These are phyloP conservation scores for Leishmania mexicana DNA, from an alignment of 208 protist species.

Conservation along the genomic window DNA sequence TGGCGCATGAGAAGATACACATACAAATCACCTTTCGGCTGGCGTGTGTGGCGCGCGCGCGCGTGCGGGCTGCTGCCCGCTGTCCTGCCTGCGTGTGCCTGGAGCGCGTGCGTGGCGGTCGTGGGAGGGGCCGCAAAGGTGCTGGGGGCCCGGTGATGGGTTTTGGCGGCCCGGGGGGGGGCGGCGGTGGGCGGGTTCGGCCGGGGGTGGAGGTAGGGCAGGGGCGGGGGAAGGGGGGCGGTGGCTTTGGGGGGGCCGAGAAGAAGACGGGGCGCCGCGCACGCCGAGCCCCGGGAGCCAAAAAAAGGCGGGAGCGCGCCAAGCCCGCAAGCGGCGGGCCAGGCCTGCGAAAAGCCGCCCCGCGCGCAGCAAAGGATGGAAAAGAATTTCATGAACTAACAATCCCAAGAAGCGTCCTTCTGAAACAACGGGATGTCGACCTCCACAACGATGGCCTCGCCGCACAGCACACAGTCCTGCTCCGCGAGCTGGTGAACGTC, in stretches of 20 bases:
- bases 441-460: conserved; percentile 74
- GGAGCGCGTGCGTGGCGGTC: background rate
- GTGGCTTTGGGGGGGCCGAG: too few species aligned
- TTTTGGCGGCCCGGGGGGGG: too few species aligned
- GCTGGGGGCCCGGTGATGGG: too few species aligned
- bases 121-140: too few species aligned
- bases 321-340: too few species aligned
- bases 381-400: conserved; percentile 5
- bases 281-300: rapidly evolving
- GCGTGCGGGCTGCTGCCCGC: background rate
- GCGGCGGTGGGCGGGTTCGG: too few species aligned
- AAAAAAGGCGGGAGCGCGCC: too few species aligned
- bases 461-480: conserved; percentile 82
- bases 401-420: conserved; percentile 45
- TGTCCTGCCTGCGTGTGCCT: background rate
- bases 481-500: conserved; percentile 54
- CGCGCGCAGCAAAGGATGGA: too few species aligned
- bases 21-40: conserved; percentile 35
- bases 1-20: conserved; percentile 28
- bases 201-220: too few species aligned
- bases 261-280: too few species aligned
- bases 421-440: conserved; percentile 63
- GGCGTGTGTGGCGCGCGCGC: background rate
- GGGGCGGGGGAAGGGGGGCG: too few species aligned
- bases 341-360: too few species aligned